These are phyloP conservation scores for Aspergillus texensis DNA, from an alignment of 2,329 filamentous ascomycete genomes.

Conservation along the genomic window DNA sequence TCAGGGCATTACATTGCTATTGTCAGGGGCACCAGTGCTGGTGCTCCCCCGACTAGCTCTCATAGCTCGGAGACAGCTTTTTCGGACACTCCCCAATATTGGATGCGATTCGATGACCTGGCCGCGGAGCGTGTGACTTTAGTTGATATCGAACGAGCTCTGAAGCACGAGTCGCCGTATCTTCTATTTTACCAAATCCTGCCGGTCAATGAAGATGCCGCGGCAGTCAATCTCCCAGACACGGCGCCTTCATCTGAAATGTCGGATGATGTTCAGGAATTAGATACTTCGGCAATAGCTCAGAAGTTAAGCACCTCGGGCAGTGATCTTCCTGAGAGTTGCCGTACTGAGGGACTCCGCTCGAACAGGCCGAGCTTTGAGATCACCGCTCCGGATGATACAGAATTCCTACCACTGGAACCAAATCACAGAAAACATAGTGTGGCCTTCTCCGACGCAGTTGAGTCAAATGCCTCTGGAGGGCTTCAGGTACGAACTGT, in stretches of 20 bases:
- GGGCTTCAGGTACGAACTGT: constrained; percentile 24
- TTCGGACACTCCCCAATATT: constrained; percentile 71
- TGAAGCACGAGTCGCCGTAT: constrained; percentile 89
- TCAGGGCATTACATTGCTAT: constrained; percentile 92
- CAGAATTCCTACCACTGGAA: constrained; percentile 19
- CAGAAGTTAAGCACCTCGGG: constrained; percentile 22
- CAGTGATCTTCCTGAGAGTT: constrained; percentile 22
- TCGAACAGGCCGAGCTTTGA: constrained; percentile 43
- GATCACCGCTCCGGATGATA: constrained; percentile 33
- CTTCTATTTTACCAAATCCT: constrained; percentile 94
- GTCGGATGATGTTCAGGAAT: constrained; percentile 28
- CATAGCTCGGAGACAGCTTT: constrained; percentile 29
- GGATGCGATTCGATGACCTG: constrained; percentile 95
- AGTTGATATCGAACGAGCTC: constrained; percentile 75
- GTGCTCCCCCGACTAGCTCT: constrained; percentile 29
- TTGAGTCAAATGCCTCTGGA: constrained; percentile 12
- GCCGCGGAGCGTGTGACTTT: constrained; percentile 69
- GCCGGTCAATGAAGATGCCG: constrained; percentile 72
- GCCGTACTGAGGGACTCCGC: constrained; percentile 23
- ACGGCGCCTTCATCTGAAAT: constrained; percentile 32
- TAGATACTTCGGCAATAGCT: constrained; percentile 22
- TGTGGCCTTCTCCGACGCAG: constrained; percentile 31
- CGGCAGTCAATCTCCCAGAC: constrained; percentile 38
- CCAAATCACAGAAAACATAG: constrained; percentile 28
- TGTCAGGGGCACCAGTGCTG: constrained; percentile 68